Conservation (phyloP, 2,329 filamentous ascomycete genomes). For the Neofusicoccum sp. region DNA sequence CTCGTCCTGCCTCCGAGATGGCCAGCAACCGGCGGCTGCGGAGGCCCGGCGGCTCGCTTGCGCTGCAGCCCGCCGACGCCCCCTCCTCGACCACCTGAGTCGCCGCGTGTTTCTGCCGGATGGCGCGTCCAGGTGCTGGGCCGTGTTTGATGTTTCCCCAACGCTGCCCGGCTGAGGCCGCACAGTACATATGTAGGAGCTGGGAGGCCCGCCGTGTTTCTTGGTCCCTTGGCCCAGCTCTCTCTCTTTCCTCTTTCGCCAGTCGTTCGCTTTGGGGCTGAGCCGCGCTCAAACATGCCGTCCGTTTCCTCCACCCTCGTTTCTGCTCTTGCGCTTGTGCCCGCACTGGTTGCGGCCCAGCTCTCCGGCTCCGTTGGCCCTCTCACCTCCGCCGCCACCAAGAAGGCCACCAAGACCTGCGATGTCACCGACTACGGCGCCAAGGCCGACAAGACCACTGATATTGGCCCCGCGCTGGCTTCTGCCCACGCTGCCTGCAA, state of each 20-base stretch:
- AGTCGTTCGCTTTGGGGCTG: not conserved
- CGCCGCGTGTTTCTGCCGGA: not conserved
- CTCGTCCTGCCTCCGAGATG: not conserved
- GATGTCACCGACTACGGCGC: conserved; percentile 55
- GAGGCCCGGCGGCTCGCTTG: not conserved
- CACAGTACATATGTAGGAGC: conserved; percentile 5
- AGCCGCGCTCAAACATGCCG: conserved; percentile 27
- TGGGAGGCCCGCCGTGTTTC: conserved; percentile 3
- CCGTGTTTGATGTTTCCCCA: conserved; percentile 12
- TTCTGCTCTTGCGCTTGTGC: conserved; percentile 24
- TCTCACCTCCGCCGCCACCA: conserved; percentile 34
- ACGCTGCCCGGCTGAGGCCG: not conserved
- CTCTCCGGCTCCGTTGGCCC: conserved; percentile 36
- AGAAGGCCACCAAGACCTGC: conserved; percentile 51
- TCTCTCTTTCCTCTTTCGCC: conserved; percentile 2
- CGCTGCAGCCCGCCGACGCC: not conserved
- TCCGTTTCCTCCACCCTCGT: conserved; percentile 25
- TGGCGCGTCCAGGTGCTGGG: conserved; percentile 7
- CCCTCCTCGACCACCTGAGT: not conserved
- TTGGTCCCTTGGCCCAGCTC: conserved; percentile 4
- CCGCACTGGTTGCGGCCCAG: conserved; percentile 27
- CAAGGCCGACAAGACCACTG: conserved; percentile 51
- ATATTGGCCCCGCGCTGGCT: conserved; percentile 49
- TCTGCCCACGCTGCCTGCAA: conserved; percentile 51
- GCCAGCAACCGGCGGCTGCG: conserved; percentile 1